Evolutionary conservation across 163 green algal genomes (phyloP), one percentile per base, ranked within the genome.

Genomic region (Scenedesmus sp.): DNA sequence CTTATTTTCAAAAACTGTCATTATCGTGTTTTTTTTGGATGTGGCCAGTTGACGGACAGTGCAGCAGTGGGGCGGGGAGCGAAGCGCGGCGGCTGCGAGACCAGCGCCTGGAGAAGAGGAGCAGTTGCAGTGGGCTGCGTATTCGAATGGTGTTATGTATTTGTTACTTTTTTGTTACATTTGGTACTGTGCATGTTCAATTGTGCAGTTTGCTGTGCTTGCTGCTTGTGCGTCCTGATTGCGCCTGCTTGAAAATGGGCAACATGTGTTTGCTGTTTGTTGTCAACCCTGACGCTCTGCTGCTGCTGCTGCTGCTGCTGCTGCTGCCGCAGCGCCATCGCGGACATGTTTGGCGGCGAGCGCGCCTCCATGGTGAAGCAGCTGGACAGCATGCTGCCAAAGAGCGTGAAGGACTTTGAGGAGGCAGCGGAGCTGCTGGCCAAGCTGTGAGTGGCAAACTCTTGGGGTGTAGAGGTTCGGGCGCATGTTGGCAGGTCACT

Each of bases 401-500:
- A 98, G 89, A 92, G 86, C 4, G 82, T 95, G 0, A 98, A 98
- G 94, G 97, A 98, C 54, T 97, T 97, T 94, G 97, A 99, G 70
- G 94, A 97, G 18, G 88, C 93, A 18, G 95, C 88, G 4, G 74
- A 93, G 4, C 34, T 76, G 20, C 20, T 91, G 2, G 56, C n/a
- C 34, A 91, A 91, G 57, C 73, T 86, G 87, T 91, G 87, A 91
- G 87, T 77, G 66, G 2, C 9, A 7, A 4, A 70, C 4, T 20
- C 16, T 18, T 18, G 16, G 62, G 8, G 2, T 70, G 2, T 16
- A 4, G 18, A 23, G 16, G 62, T 70, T 46, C 34, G 34, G 34
- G 34, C 34, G 34, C 34, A 0, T 0, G 34, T 46, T 46, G 34
- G 34, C 34, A 46, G 34, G 34, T 46, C 34, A 46, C 34, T 46